These are phyloP conservation scores for Scheffersomyces illinoinensis DNA, from an alignment of 1,139 yeast genomes.

Conservation along the genomic window DNA sequence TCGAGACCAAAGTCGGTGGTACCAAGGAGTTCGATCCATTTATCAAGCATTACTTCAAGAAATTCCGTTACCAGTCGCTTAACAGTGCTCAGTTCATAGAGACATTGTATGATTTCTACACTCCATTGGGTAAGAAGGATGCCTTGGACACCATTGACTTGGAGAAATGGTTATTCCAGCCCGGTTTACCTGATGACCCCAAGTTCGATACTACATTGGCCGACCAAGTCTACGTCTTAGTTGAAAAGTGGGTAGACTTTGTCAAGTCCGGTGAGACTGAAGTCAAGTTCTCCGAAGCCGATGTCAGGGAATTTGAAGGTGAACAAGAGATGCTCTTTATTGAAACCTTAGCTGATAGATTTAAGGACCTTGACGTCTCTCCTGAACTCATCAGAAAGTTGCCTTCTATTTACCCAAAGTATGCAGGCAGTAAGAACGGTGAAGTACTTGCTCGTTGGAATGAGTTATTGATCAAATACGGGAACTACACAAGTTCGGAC, in stretches of 20 bases:
- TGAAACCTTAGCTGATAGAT: constrained; percentile 28
- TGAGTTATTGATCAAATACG: constrained; percentile 30
- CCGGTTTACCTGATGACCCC: constrained; percentile 31
- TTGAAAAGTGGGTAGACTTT: constrained; percentile 25
- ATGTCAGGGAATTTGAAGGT: constrained; percentile 27
- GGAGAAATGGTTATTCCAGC: constrained; percentile 30
- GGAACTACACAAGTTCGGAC: constrained; percentile 19
- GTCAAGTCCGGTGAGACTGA: constrained; percentile 7
- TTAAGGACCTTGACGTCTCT: constrained; percentile 15
- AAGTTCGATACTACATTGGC: constrained; percentile 33
- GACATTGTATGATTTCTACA: constrained; percentile 30
- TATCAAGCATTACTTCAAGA: constrained; percentile 33
- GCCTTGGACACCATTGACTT: constrained; percentile 24
- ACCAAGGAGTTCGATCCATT: constrained; percentile 28
- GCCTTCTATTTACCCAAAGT: constrained; percentile 26
- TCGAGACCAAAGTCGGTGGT: constrained; percentile 32
- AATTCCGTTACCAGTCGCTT: constrained; percentile 31
- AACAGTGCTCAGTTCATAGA: constrained; percentile 33
- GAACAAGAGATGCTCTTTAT: constrained; percentile 39
- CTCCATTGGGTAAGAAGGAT: constrained; percentile 17
- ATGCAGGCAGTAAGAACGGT: constrained; percentile 27
- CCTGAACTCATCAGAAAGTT: constrained; percentile 19
- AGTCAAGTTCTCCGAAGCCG: constrained; percentile 17
- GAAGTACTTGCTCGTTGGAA: constrained; percentile 36
- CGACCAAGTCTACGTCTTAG: constrained; percentile 28